Evolutionary conservation across 2,329 filamentous ascomycete genomes (phyloP), one percentile per base, ranked within the genome.

Genomic region (Geosmithia putterillii): DNA sequence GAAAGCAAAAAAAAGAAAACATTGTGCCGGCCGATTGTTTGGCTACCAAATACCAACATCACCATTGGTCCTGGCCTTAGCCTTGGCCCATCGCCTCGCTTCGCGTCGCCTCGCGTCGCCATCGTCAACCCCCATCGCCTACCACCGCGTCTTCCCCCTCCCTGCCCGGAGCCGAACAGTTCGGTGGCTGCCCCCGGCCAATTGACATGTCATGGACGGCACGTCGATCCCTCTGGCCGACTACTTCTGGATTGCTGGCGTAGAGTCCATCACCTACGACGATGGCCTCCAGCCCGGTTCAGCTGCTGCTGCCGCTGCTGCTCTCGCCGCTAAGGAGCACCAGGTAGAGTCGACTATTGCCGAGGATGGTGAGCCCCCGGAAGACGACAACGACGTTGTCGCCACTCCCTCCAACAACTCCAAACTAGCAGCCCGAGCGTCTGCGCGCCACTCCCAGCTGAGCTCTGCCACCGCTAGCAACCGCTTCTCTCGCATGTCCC

Each of bases 161-260:
- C 23, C 23, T n/a, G 18, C 22, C 35, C 10, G 28, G 14, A 23
- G 41, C 40, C 40, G 38, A 36, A 17, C 39, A n/a, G n/a, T 37
- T 41, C 39, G 43, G 43, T 41, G n/a, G n/a, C 23, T 37, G n/a
- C 38, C 40, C 38, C 40, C 20, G 48, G 45, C 51, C 52, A 51
- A 55, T 54, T 64, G 63, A 62, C 59, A 64, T 66, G 70, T 63
- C 65, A 79, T 79, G 74, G 74, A 77, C 57, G 67, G 61, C 63
- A 70, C 76, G 46, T 79, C 77, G 49, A 71, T 71, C 50, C 80
- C 80, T 57, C 69, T 84, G 59, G 80, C 80, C 61, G 80, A 84
- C 61, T 84, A 84, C 65, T 84, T 84, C 62, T 84, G 80, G 80
- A 83, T 84, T 58, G 80, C 80, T 51, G 80, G 80, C 54, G 70